Evolutionary conservation across 306 rosid species (phyloP).

Genomic region (Phaseolus lunatus): DNA sequence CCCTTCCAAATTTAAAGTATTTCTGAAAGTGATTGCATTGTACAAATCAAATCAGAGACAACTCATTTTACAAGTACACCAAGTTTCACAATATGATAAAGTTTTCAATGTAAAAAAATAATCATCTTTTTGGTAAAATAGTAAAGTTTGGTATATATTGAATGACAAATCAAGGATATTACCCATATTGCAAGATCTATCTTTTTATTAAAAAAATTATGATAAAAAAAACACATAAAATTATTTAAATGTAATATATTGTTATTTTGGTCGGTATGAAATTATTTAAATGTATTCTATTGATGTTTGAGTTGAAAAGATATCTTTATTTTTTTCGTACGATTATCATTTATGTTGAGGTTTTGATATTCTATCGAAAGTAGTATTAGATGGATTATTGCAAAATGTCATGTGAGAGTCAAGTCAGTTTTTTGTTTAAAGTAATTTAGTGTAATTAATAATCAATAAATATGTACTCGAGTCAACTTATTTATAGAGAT

Average conservation of each 20-base stretch:
- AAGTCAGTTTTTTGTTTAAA: too few species aligned
- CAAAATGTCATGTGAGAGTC: too few species aligned
- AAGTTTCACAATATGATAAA: neutral
- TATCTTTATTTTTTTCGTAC: too few species aligned
- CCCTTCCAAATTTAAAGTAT: neutral
- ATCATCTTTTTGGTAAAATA: neutral
- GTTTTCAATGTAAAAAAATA: neutral
- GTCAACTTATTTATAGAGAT: too few species aligned
- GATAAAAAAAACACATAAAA: neutral
- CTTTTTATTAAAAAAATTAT: neutral
- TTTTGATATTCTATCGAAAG: too few species aligned
- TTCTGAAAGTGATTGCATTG: neutral
- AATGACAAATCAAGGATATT: neutral
- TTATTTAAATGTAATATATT: neutral
- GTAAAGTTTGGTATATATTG: neutral
- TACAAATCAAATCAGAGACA: slow-evolving; percentile 10
- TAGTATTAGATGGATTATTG: too few species aligned
- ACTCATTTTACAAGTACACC: neutral
- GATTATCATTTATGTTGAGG: too few species aligned
- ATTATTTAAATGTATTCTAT: too few species aligned
- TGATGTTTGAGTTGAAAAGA: too few species aligned
- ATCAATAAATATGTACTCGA: too few species aligned
- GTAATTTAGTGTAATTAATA: too few species aligned
- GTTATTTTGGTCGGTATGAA: too few species aligned
- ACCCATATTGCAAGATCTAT: neutral